Evolutionary conservation across 257 asterid genomes (phyloP).

Genomic region (Solanum infundibuliforme): DNA sequence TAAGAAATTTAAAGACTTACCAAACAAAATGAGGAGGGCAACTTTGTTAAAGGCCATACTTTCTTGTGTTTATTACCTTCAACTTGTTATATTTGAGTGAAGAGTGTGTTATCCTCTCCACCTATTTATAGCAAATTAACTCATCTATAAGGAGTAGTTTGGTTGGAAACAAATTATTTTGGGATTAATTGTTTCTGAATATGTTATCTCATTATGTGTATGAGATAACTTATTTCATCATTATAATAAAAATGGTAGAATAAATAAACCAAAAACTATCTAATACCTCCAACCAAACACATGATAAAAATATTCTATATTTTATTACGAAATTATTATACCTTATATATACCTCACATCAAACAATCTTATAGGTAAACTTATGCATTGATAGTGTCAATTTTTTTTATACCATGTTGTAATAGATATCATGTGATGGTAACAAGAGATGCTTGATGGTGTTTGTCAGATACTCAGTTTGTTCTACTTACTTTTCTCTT

Average conservation of each 20-base stretch:
- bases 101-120: neutral
- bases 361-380: neutral
- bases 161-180: too few relatives aligned
- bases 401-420: neutral
- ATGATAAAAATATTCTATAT: rapidly evolving
- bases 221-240: too few relatives aligned
- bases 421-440: too few relatives aligned
- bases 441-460: neutral
- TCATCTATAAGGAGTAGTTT: neutral
- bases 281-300: too few relatives aligned
- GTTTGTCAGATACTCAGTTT: neutral
- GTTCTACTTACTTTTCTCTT: too few relatives aligned
- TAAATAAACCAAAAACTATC: too few relatives aligned
- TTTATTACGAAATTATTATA: too few relatives aligned
- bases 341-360: neutral
- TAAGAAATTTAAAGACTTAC: neutral
- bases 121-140: neutral
- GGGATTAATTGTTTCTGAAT: too few relatives aligned
- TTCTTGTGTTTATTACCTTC: neutral
- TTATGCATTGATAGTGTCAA: neutral
- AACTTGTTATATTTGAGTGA: neutral
- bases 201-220: too few relatives aligned
- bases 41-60: neutral
- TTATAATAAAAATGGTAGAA: too few relatives aligned
- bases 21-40: neutral